phyloP scores from a whole-genome alignment of 805 yeast species.

The Starmerella floris region DNA sequence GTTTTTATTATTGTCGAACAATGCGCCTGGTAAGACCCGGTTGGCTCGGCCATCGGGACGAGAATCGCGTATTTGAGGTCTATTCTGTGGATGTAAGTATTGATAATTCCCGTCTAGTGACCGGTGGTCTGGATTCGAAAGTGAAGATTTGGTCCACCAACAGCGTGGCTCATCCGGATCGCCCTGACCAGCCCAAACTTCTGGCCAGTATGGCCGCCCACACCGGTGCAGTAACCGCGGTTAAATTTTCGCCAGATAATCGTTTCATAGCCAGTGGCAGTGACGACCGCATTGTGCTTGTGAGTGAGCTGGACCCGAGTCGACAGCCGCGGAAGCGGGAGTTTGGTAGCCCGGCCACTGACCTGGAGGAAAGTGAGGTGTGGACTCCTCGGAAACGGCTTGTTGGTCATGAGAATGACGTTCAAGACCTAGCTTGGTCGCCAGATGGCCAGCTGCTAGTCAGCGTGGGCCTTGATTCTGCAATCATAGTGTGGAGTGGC shows the following conservation, averaged over 20 bases:
- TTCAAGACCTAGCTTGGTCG: constrained; percentile 96
- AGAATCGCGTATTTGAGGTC: constrained; percentile 66
- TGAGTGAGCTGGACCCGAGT: constrained; percentile 86
- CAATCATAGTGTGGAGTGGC: constrained; percentile 89
- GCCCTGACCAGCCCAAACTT: constrained; percentile 10
- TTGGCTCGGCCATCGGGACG: constrained; percentile 62
- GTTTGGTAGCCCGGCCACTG: constrained; percentile 41
- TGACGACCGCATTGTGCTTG: constrained; percentile 79
- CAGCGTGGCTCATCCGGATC: constrained; percentile 50
- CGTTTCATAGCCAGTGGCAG: constrained; percentile 87
- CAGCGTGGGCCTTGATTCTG: constrained; percentile 87
- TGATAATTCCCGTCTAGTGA: constrained; percentile 74
- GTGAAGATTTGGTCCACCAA: constrained; percentile 86
- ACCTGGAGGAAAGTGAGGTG: constrained; percentile 64
- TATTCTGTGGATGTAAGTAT: constrained; percentile 70
- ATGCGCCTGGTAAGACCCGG: constrained; percentile 60
- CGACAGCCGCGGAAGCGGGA: constrained; percentile 35
- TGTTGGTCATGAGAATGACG: constrained; percentile 95
- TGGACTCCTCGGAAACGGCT: constrained; percentile 89
- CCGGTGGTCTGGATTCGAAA: constrained; percentile 90
- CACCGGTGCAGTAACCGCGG: constrained; percentile 92
- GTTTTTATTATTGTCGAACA: too few species aligned
- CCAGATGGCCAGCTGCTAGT: constrained; percentile 85
- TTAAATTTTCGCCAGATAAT: constrained; percentile 85
- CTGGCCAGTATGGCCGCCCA: constrained; percentile 87